Base-by-base conservation (phyloP, 352 stramenopile species). In the Chrysophaeum taylorii region DNA sequence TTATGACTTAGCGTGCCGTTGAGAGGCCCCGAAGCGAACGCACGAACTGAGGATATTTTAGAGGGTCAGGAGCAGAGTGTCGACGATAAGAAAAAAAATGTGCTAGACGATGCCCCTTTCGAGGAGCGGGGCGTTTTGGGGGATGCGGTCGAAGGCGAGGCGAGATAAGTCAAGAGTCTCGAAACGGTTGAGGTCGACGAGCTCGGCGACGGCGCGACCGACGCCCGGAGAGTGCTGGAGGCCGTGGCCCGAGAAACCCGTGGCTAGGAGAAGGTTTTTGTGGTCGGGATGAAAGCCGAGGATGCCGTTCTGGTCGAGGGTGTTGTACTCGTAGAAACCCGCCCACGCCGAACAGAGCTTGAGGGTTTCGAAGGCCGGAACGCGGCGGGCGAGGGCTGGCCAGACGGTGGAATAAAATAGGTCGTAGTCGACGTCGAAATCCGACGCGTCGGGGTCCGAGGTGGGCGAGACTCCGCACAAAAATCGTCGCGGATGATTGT, bases 261-360 rank as follows among this genome's bases (percentile, higher is more conserved):
- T 71, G 16, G 33, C 33, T 12, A 70, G 7, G 0, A 86, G 29
- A 4, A 86, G 38, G 72, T 85, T 85, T 0, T 39, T 64, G 31
- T 79, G 68, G 71, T 85, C 75, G 0, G 81, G 81, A 70, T 86
- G 79, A 64, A 80, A 85, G 33, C 79, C 81, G 60, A 86, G 80
- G 21, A 86, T 83, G 31, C 35, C 75, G 74, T 86, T 86, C 68
- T 86, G 81, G 74, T 85, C 81, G 0, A 84, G 35, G 27, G 74
- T 81, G 54, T 83, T 84, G 64, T 82, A 31, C 68, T 85, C 81
- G 71, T 86, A 85, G 21, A 84, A 68, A 27, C 81, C 81, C 33
- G 76, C 78, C 81, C 81, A 86, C 66, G 69, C 76, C 68, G 66
- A 77, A 37, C 77, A 73, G 18, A 86, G 57, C 69, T 84, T 84